Base-by-base conservation (phyloP, 306 rosid species). In the Cyamopsis tetragonoloba region DNA sequence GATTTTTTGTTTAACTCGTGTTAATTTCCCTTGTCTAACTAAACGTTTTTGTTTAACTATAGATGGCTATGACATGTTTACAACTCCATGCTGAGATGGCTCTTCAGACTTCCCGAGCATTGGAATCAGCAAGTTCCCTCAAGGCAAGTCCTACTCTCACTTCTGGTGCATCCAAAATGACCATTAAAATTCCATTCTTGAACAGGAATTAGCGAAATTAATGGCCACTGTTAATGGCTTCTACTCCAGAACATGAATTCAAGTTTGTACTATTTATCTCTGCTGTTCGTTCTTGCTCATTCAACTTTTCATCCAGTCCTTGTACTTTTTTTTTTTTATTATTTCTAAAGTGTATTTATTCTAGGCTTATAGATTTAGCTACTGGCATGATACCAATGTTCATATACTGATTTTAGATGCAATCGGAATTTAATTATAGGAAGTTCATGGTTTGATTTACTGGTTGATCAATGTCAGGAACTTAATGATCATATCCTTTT, bases 51-150 rank as follows among this genome's bases (percentile, higher is more conserved):
- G 35, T 14, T 34, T 48, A 5, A 4, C 72, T 15, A 53, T 49
- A 89, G 97, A 89, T 88, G 95, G 98, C 97, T 62, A 68, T 86
- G 86, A 76, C 83, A 69, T 89, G 97, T 72, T 76, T 89, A 38
- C 95, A 84, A 83, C 95, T 93, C 49, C 97, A 93, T 66, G 86
- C 95, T 3, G 98, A 93, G 82, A 86, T 93, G 97, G 98, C 98
- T 48, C 97, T 89, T 70, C 98, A 84, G 80, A 86, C 98, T 57
- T 65, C 98, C 24, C 82, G 98, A 78, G 83, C 91, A 0, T 68
- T 93, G 69, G 95, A 93, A 70, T 86, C 96, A 7, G 62, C 74
- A 63, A 85, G 80, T 56, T 67, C 87, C 8, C 50, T 78, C 65
- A 78, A 71, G 68, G 54, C 77, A 19, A 76, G 76, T 34, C 71